Conservation (phyloP, 2,329 filamentous ascomycete genomes). For the Hymenotorrendiella dingleyae region DNA sequence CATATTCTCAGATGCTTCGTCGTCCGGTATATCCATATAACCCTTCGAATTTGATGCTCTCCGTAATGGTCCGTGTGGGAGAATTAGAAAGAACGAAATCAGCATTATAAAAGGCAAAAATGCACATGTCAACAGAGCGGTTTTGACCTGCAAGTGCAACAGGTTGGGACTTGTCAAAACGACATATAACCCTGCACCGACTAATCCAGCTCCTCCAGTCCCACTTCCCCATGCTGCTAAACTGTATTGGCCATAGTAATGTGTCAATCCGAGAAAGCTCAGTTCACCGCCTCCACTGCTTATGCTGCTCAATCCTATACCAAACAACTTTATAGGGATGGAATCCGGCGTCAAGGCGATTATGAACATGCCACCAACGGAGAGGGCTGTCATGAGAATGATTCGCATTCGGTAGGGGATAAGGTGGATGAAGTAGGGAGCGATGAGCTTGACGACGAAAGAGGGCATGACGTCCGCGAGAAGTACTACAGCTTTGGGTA, state of each 20-base stretch:
- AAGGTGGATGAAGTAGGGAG: conserved; percentile 88
- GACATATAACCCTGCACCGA: conserved; percentile 85
- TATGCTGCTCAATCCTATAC: conserved; percentile 78
- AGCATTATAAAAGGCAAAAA: conserved; percentile 79
- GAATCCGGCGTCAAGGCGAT: conserved; percentile 74
- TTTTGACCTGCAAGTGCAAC: conserved; percentile 66
- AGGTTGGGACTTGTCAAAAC: conserved; percentile 78
- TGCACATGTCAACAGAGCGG: conserved; percentile 71
- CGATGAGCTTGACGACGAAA: conserved; percentile 80
- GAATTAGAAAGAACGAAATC: conserved; percentile 73
- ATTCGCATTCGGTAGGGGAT: conserved; percentile 76
- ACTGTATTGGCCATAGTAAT: conserved; percentile 85
- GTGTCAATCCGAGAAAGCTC: conserved; percentile 84
- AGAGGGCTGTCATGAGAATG: conserved; percentile 66
- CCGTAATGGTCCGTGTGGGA: conserved; percentile 64
- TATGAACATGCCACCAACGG: conserved; percentile 80
- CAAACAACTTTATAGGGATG: conserved; percentile 70
- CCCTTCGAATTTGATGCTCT: conserved; percentile 38
- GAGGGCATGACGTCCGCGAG: conserved; percentile 89
- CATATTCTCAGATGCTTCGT: conserved; percentile 30
- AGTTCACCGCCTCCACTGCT: conserved; percentile 84
- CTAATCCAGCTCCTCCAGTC: conserved; percentile 80
- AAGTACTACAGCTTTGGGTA: conserved; percentile 89
- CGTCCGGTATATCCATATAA: conserved; percentile 48
- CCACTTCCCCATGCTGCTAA: conserved; percentile 90